Conservation (phyloP, 2,329 filamentous ascomycete species). For the Claviceps quebecensis region DNA sequence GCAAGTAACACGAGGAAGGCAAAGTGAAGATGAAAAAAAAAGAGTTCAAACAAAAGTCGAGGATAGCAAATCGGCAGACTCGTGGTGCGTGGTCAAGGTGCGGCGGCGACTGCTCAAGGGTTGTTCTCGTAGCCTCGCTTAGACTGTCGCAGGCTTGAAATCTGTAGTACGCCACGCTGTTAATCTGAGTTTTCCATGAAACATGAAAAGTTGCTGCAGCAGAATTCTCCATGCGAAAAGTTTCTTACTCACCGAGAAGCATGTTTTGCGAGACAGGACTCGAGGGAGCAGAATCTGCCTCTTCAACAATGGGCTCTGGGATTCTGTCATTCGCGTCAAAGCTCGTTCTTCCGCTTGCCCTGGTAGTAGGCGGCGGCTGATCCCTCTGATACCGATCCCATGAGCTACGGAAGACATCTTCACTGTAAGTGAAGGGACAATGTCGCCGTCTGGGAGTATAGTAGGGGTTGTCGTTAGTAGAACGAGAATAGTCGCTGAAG, state of each 20-base stretch:
- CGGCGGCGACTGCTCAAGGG: no score
- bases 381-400: slow-evolving; percentile 2
- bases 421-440: slow-evolving; percentile 5
- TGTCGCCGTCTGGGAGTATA: slow-evolving; percentile 15
- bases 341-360: neutral
- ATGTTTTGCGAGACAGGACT: slow-evolving; percentile 13
- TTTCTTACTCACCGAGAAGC: slow-evolving; percentile 16
- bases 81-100: no score
- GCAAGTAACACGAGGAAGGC: neutral
- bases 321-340: slow-evolving; percentile 9
- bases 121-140: no score
- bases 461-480: slow-evolving; percentile 20
- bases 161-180: neutral
- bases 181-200: no score
- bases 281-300: slow-evolving; percentile 15
- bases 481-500: slow-evolving; percentile 14
- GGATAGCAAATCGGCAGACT: no score
- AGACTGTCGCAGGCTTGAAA: neutral
- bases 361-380: neutral
- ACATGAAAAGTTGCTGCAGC: no score
- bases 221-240: no score
- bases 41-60: neutral
- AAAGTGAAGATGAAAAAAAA: neutral
- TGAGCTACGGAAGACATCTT: neutral
- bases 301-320: slow-evolving; percentile 21